Evolutionary conservation across 306 rosid genomes (phyloP).

Genomic region (Neltuma alba): DNA sequence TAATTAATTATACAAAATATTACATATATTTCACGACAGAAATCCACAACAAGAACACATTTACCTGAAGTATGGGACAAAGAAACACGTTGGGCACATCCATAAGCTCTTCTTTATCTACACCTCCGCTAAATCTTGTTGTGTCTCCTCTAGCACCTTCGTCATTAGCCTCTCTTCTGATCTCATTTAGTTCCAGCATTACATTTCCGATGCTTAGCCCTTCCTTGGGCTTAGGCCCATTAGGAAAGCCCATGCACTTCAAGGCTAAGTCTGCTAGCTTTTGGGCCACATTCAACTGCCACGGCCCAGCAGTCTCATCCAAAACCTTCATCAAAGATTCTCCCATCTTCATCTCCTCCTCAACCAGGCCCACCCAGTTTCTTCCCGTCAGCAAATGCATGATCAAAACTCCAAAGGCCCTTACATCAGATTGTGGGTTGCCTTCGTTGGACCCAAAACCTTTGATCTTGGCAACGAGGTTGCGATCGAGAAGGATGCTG

Average conservation of each 20-base stretch:
- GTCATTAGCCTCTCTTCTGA: slow-evolving; percentile 55
- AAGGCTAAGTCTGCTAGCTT: slow-evolving; percentile 49
- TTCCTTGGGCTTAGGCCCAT: slow-evolving; percentile 35
- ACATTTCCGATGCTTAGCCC: slow-evolving; percentile 41
- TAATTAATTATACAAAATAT: too few relatives aligned
- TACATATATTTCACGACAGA: too few relatives aligned
- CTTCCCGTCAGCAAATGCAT: slow-evolving; percentile 58
- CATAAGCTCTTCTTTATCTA: slow-evolving; percentile 27
- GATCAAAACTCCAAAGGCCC: slow-evolving; percentile 54
- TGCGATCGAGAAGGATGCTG: slow-evolving; percentile 44
- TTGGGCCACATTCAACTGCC: slow-evolving; percentile 67
- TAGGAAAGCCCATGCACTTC: slow-evolving; percentile 45
- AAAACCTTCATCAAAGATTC: slow-evolving; percentile 39
- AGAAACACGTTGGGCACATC: slow-evolving; percentile 62
- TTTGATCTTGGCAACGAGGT: slow-evolving; percentile 59
- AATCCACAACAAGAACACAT: not conserved
- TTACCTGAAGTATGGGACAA: slow-evolving; percentile 82
- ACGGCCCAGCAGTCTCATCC: slow-evolving; percentile 54
- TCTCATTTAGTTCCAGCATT: slow-evolving; percentile 59
- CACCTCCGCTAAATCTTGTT: slow-evolving; percentile 18
- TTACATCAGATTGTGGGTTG: slow-evolving; percentile 42
- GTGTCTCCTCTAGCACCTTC: slow-evolving; percentile 34
- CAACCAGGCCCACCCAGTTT: slow-evolving; percentile 53
- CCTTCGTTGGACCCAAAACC: slow-evolving; percentile 47
- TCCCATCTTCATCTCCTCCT: slow-evolving; percentile 42